Evolutionary conservation across 2,329 filamentous ascomycete genomes (phyloP).

Genomic region (Leptosphaerulina australis): DNA sequence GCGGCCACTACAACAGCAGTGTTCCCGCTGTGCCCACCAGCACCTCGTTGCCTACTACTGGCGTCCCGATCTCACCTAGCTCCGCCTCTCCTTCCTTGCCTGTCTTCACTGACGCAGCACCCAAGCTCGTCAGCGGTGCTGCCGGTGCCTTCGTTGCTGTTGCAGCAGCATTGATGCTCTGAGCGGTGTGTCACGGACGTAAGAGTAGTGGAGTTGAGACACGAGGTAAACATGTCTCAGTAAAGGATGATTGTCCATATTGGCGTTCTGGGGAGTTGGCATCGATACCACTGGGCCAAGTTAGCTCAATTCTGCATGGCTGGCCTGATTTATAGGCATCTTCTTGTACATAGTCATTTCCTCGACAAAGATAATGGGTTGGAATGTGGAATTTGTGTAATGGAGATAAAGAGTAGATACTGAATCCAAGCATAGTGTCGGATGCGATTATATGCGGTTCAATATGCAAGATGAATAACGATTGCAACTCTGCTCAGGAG

Average conservation of each 20-base stretch:
- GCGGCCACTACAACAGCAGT: conserved; percentile 21
- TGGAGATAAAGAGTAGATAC: conserved; percentile 7
- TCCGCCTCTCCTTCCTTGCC: conserved; percentile 19
- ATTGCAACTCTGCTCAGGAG: too few species aligned
- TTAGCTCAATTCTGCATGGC: conserved; percentile 5
- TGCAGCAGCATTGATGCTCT: conserved; percentile 35
- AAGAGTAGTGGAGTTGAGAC: background rate
- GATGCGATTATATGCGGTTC: background rate
- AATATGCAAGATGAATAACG: too few species aligned
- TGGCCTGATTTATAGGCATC: conserved; percentile 9
- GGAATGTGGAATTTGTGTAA: conserved; percentile 5
- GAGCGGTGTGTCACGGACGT: conserved; percentile 12
- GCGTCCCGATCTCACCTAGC: conserved; percentile 22
- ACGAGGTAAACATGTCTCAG: background rate
- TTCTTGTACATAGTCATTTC: conserved; percentile 24
- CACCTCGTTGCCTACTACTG: conserved; percentile 14
- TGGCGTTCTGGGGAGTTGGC: conserved; percentile 20
- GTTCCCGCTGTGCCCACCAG: conserved; percentile 11
- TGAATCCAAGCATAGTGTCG: background rate
- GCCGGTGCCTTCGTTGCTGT: conserved; percentile 30
- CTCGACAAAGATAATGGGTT: background rate
- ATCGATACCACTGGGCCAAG: conserved; percentile 28
- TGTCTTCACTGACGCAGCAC: conserved; percentile 27
- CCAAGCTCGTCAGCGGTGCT: conserved; percentile 29
- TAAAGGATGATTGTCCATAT: conserved; percentile 14